Percentiles rank a stretch among this genome's conserved stretches.
phyloP scores from a whole-genome alignment of 2,329 filamentous ascomycete genomes.

The Exophiala xenobiotica region DNA sequence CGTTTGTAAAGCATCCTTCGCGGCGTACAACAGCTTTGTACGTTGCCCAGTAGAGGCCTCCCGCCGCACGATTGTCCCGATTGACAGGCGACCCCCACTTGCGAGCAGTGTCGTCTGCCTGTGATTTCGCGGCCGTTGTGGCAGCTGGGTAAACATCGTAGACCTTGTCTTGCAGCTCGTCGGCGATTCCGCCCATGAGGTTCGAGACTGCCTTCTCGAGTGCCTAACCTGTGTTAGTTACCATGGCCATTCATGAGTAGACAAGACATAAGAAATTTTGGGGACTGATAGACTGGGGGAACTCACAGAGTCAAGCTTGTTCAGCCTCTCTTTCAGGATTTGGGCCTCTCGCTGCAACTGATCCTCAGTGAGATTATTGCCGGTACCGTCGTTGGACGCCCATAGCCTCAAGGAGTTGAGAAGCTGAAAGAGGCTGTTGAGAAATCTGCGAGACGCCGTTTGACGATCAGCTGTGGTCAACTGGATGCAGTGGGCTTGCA shows the following conservation, averaged over 20 bases:
- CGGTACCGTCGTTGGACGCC: conserved; percentile 46
- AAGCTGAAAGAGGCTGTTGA: conserved; percentile 53
- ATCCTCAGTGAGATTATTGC: conserved; percentile 41
- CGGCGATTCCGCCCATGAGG: conserved; percentile 41
- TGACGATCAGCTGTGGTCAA: conserved; percentile 54
- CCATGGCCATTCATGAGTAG: background rate
- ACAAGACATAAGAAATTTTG: background rate
- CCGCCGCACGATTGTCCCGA: conserved; percentile 37
- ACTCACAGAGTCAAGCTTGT: conserved; percentile 43
- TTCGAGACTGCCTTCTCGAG: conserved; percentile 44
- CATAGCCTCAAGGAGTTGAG: conserved; percentile 56
- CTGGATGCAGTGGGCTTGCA: conserved; percentile 59
- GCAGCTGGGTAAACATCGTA: conserved; percentile 36
- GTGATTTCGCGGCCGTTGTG: conserved; percentile 24
- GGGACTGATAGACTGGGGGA: background rate
- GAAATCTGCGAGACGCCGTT: conserved; percentile 48
- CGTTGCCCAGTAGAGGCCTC: conserved; percentile 52
- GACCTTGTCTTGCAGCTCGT: conserved; percentile 46
- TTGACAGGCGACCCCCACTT: conserved; percentile 43
- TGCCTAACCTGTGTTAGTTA: conserved; percentile 22
- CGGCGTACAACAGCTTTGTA: conserved; percentile 59
- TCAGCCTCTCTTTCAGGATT: conserved; percentile 44
- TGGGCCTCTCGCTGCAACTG: conserved; percentile 40
- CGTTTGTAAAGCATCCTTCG: conserved; percentile 47
- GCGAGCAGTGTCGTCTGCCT: conserved; percentile 36